Percentiles rank a stretch among this genome's conserved stretches.
These are phyloP conservation scores for Debaryomyces hansenii DNA, from an alignment of 805 yeast species.

Conservation along the genomic window DNA sequence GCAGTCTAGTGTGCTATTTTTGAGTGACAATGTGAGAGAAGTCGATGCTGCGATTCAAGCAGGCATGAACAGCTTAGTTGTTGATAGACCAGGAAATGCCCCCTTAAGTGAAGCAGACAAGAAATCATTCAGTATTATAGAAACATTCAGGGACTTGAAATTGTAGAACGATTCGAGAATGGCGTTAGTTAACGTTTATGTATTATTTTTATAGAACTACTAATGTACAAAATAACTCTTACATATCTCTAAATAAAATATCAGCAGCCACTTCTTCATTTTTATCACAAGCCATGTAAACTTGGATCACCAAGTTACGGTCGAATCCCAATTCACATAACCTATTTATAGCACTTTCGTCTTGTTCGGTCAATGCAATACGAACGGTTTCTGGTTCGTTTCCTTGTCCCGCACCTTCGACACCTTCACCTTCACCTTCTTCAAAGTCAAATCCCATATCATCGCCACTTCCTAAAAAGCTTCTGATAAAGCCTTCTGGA, in stretches of 20 bases:
- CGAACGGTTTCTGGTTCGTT: constrained; percentile 42
- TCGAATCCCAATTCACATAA: constrained; percentile 93
- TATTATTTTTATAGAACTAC: constrained; percentile 2
- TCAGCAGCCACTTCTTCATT: constrained; percentile 97
- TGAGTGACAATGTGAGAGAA: constrained; percentile 80
- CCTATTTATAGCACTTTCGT: constrained; percentile 85
- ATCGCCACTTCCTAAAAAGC: constrained; percentile 62
- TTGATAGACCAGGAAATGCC: constrained; percentile 75
- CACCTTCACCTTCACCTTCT: constrained; percentile 39
- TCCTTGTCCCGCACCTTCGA: constrained; percentile 37
- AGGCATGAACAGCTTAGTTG: constrained; percentile 60
- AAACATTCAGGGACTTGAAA: constrained; percentile 11
- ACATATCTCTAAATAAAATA: constrained; percentile 62
- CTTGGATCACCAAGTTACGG: constrained; percentile 82
- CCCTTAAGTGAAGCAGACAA: constrained; percentile 41
- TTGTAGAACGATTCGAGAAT: too few relatives aligned
- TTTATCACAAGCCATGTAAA: constrained; percentile 96
- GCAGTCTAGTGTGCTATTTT: constrained; percentile 50
- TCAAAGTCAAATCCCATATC: constrained; percentile 43
- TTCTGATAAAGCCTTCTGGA: constrained; percentile 85
- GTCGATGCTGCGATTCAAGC: constrained; percentile 71
- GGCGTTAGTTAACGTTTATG: background rate
- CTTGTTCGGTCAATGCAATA: constrained; percentile 73
- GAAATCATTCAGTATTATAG: constrained; percentile 19
- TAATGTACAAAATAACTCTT: constrained; percentile 14